Evolutionary conservation across 192 early-diverging fungal species (phyloP), one percentile per base, ranked within the genome.

Genomic region (Gigaspora rosea): DNA sequence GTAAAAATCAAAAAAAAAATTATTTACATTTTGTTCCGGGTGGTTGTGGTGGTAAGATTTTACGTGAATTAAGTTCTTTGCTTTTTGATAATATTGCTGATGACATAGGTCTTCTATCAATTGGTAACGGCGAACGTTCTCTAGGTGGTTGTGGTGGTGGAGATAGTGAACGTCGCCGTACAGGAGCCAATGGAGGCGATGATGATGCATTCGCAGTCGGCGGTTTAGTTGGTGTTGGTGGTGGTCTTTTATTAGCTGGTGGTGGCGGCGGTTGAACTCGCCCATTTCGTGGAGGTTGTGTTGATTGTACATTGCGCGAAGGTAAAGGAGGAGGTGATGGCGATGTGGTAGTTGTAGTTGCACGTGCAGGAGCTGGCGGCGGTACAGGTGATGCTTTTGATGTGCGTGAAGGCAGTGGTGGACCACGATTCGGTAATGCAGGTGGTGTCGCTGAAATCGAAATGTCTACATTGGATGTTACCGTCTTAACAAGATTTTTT

Each of bases 111-210:
- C 18, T 56, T 56, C 12, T 56, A 56, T 56, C 18, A 18, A 15
- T 56, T 56, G 52, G 52, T 56, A 41, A 41, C 7, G 41, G 41
- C 0, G 41, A 41, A 41, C 41, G 41, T 41, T 41, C 41, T 41
- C 41, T 41, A 6, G 52, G 80, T 47, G 75, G 78, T 4, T 73
- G 78, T 20, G 82, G 78, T 63, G 79, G 74, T 49, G 77, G 56
- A 22, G 78, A 77, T 47, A 69, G 75, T 56, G 78, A 54, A 36
- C 65, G 54, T 54, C 74, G 66, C 62, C 77, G 50, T 52, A 52
- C 67, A 54, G 78, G 59, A 22, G 68, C 33, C 7, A 36, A 46
- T 75, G 82, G 20, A 18, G 71, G 67, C 46, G 79, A 74, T 48
- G 77, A 51, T 72, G 75, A 63, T 56, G 75, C 48, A 33, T 66